Conservation (phyloP, 495 filamentous ascomycete species). For the Lasiosphaeris hirsuta region DNA sequence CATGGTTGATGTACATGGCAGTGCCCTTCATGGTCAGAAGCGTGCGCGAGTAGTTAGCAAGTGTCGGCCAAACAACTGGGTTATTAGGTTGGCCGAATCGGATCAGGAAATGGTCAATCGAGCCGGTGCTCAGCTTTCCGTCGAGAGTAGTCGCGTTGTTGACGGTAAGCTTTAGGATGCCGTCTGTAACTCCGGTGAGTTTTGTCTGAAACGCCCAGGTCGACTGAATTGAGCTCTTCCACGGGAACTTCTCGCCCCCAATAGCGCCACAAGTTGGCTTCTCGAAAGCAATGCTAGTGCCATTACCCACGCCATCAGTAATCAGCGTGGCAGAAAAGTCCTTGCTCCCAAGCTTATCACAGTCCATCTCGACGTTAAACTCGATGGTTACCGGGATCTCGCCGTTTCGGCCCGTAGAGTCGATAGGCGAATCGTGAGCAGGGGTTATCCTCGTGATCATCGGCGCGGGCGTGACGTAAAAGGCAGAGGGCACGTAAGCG, state of each 20-base stretch:
- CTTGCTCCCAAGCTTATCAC: conserved; percentile 46
- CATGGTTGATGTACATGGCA: conserved; percentile 51
- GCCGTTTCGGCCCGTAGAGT: conserved; percentile 42
- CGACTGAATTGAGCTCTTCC: conserved; percentile 49
- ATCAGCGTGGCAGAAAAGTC: conserved; percentile 36
- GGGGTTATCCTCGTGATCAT: conserved; percentile 65
- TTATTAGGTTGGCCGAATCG: conserved; percentile 49
- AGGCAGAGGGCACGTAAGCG: conserved; percentile 56
- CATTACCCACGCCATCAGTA: conserved; percentile 6
- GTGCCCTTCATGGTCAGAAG: conserved; percentile 42
- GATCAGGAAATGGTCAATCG: conserved; percentile 52
- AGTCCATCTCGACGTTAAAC: conserved; percentile 64
- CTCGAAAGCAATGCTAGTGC: conserved; percentile 45
- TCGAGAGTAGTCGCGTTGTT: conserved; percentile 40
- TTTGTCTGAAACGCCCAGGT: conserved; percentile 54
- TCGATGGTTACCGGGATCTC: conserved; percentile 47
- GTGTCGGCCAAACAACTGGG: conserved; percentile 55
- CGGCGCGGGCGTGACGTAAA: conserved; percentile 52
- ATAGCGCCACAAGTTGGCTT: conserved; percentile 43
- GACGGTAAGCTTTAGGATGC: conserved; percentile 61
- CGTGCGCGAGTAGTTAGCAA: conserved; percentile 56
- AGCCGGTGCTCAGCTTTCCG: conserved; percentile 33
- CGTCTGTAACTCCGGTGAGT: conserved; percentile 59
- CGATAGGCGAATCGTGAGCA: conserved; percentile 59
- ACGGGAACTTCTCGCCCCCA: conserved; percentile 6